Conservation (phyloP, 257 asterid species). For the Solanum etuberosum region DNA sequence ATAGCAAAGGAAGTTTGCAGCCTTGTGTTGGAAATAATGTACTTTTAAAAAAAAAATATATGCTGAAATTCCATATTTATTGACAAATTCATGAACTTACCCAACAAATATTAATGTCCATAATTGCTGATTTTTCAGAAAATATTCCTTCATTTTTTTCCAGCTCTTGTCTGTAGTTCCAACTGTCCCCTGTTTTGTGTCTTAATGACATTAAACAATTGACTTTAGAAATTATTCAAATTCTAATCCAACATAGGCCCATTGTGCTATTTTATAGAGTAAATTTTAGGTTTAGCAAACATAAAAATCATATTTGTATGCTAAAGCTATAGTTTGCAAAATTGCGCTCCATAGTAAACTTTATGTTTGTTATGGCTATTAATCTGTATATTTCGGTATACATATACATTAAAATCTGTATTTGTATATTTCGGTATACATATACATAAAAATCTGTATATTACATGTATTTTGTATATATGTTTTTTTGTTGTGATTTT, state of each 20-base stretch:
- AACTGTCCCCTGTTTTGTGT: conserved; percentile 1
- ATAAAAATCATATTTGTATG: too few species aligned
- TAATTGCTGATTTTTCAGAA: conserved; percentile 32
- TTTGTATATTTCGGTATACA: too few species aligned
- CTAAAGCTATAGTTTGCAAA: too few species aligned
- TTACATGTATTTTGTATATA: too few species aligned
- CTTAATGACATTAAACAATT: not conserved
- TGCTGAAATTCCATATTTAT: not conserved
- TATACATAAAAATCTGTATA: too few species aligned
- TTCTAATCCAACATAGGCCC: not conserved
- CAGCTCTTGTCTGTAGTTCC: not conserved
- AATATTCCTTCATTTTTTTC: not conserved
- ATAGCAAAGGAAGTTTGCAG: not conserved
- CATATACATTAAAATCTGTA: too few species aligned
- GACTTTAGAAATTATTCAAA: not conserved
- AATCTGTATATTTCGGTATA: too few species aligned
- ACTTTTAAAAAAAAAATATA: not conserved
- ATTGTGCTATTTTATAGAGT: not conserved
- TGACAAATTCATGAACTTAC: conserved; percentile 33
- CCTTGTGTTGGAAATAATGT: not conserved
- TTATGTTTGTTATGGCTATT: too few species aligned
- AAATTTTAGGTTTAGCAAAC: too few species aligned
- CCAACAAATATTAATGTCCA: not conserved
- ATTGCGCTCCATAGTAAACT: too few species aligned
- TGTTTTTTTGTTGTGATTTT: too few species aligned